Evolutionary conservation across 2,329 filamentous ascomycete species (phyloP), one percentile per base, ranked within the genome.

Genomic region (Colletotrichum tanaceti): DNA sequence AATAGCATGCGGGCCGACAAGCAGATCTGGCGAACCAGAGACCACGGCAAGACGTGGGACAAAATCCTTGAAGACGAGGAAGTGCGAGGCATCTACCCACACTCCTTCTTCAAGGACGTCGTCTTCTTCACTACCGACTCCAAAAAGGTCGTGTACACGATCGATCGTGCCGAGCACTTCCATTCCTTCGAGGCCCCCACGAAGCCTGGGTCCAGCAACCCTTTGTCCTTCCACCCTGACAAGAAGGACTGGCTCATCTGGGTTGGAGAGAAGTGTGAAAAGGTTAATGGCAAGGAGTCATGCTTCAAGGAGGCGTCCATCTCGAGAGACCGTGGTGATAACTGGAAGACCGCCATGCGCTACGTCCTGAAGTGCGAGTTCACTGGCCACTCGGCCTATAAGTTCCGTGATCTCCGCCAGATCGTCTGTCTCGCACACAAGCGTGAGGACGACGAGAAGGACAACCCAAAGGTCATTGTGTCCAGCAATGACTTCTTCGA

Each of bases 231-330:
- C 81, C 96, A 99, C 74, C 92, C 94, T 1, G 89, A 91, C 73
- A 88, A 91, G 74, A 91, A 91, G 76, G 92, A 97, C 74, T 98
- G 94, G 93, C 84, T 98, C 50, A 92, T 99, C 70, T 98, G 94
- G 94, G 89, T 91, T 57, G 95, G 94, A 46, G 82, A 89, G 71
- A 87, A 91, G 70, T 97, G 93, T 76, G 87, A 89, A 50, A 78
- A 78, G 39, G 77, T 81, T 4, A 83, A 83, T 13, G 77, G 78
- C 7, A 80, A 79, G 18, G 80, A 82, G 38, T 77, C 87, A 41
- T 98, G 94, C 77, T 90, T 92, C 73, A 84, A 84, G 1, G 88
- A 92, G 70, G 93, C 94, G 2, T 93, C 92, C 52, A 84, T 93
- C 65, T 93, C 92, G 43, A 90, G 83, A 39, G 93, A 97, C 75